phyloP scores from a whole-genome alignment of 805 yeast species.

The Wickerhamomyces rabaulensis region DNA sequence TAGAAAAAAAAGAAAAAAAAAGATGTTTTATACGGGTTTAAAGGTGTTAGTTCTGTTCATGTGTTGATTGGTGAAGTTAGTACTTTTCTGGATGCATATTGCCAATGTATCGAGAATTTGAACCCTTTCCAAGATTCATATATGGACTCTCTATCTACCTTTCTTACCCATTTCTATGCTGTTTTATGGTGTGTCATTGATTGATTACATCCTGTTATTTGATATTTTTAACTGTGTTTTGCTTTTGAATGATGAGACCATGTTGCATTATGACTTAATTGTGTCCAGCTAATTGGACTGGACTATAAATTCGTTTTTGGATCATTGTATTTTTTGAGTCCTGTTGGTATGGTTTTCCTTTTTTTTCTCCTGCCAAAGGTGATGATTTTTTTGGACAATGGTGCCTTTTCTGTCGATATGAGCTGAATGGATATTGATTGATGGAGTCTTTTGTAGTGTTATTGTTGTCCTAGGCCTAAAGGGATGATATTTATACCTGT shows the following conservation, averaged over 20 bases:
- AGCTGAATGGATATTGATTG: neutral
- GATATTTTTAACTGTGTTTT: neutral
- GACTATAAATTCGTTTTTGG: too few relatives aligned
- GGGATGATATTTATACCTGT: too few relatives aligned
- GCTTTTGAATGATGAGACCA: neutral
- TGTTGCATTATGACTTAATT: neutral
- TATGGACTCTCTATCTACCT: too few relatives aligned
- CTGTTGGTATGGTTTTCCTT: neutral
- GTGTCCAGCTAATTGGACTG: neutral
- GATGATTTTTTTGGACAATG: neutral
- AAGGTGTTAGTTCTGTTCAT: neutral
- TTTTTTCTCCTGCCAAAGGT: neutral
- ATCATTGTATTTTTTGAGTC: neutral
- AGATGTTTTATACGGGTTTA: neutral
- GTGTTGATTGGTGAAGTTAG: neutral
- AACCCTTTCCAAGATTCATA: neutral
- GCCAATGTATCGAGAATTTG: slow-evolving; percentile 12
- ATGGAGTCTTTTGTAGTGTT: neutral
- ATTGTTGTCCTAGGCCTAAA: too few relatives aligned
- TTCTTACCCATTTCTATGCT: neutral
- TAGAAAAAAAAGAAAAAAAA: neutral
- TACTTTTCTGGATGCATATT: slow-evolving; percentile 11
- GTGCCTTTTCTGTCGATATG: neutral
- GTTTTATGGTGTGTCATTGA: neutral
- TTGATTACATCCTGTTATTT: neutral